Conservation (phyloP, 768 basidiomycete genomes). For the Boletus subparvulus region DNA sequence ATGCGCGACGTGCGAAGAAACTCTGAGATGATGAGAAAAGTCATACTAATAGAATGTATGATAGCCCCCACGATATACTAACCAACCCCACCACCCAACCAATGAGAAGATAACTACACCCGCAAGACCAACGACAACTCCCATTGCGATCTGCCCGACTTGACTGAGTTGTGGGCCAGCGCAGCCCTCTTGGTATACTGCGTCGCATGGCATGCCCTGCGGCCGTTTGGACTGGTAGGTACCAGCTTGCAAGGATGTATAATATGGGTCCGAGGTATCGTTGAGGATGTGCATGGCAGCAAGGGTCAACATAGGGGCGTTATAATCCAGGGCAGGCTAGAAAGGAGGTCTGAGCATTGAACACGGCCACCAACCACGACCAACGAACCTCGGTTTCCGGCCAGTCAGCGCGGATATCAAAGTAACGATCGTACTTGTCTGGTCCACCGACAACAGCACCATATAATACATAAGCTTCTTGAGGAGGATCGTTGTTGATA, state of each 20-base stretch:
- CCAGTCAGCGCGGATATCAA: slow-evolving; percentile 87
- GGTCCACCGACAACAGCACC: slow-evolving; percentile 91
- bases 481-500: slow-evolving; percentile 69
- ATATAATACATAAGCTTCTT: slow-evolving; percentile 77
- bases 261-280: slow-evolving; percentile 72
- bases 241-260: slow-evolving; percentile 66
- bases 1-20: background rate
- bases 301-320: slow-evolving; percentile 85
- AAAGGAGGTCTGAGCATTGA: slow-evolving; percentile 10
- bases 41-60: slow-evolving; percentile 20
- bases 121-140: slow-evolving; percentile 58
- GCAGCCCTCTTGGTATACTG: slow-evolving; percentile 58
- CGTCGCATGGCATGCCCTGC: slow-evolving; percentile 74
- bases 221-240: slow-evolving; percentile 63
- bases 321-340: slow-evolving; percentile 83
- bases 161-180: slow-evolving; percentile 51
- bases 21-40: background rate
- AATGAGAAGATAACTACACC: slow-evolving; percentile 55
- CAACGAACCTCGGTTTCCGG: slow-evolving; percentile 73
- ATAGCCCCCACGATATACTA: slow-evolving; percentile 27
- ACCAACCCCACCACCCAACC: slow-evolving; percentile 37
- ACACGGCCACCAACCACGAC: background rate
- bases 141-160: slow-evolving; percentile 69
- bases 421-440: slow-evolving; percentile 70
- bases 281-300: slow-evolving; percentile 75